Percentiles rank a stretch among this genome's conserved stretches.
Evolutionary conservation across 2,329 filamentous ascomycete species (phyloP).

Genomic region (Penicillium corylophilum): DNA sequence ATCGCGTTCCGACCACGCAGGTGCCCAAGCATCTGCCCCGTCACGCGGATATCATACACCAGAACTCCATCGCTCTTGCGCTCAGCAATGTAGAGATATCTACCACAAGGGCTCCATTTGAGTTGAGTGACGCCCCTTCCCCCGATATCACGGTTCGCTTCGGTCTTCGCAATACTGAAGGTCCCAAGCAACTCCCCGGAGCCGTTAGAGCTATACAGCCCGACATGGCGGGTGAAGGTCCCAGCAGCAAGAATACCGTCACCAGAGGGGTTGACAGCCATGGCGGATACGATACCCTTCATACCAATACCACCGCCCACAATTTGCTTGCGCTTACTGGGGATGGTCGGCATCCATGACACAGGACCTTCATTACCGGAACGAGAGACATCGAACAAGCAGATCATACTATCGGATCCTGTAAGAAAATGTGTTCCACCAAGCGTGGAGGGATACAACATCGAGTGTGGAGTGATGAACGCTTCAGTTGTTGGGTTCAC

Average conservation of each 20-base stretch:
- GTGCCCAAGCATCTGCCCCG: constrained; percentile 51
- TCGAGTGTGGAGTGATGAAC: constrained; percentile 54
- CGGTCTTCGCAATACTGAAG: constrained; percentile 48
- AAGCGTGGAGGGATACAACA: constrained; percentile 50
- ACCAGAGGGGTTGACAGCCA: constrained; percentile 45
- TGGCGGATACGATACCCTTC: constrained; percentile 56
- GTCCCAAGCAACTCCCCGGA: constrained; percentile 51
- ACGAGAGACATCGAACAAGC: constrained; percentile 56
- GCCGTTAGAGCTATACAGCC: constrained; percentile 54
- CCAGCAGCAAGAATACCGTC: constrained; percentile 58
- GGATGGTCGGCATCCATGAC: constrained; percentile 48
- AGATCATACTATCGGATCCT: constrained; percentile 55
- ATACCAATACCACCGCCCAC: constrained; percentile 51
- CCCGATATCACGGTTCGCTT: constrained; percentile 38
- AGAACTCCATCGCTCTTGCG: constrained; percentile 56
- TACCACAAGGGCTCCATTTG: constrained; percentile 58
- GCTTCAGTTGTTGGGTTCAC: constrained; percentile 57
- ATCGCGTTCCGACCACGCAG: constrained; percentile 46
- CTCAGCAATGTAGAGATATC: constrained; percentile 60
- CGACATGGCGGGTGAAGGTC: constrained; percentile 56
- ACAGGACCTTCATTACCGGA: constrained; percentile 48
- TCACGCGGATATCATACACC: constrained; percentile 61
- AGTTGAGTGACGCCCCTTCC: constrained; percentile 58
- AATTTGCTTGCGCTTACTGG: constrained; percentile 48
- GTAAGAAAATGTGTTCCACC: constrained; percentile 56